Base-by-base conservation (phyloP, 805 yeast genomes). In the Cyberlindnera misumaiensis region DNA sequence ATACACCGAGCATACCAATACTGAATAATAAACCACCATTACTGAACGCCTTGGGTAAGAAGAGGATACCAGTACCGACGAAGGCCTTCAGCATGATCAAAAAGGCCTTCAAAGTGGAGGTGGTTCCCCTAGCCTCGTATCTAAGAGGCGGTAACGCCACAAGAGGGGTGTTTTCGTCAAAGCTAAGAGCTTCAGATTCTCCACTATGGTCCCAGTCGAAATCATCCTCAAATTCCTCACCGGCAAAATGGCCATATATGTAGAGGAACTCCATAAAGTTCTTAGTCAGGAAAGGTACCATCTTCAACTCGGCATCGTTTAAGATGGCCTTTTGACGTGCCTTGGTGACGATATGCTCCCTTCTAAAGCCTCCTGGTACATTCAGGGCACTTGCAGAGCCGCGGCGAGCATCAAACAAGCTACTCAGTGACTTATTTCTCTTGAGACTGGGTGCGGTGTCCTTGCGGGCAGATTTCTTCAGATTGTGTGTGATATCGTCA, bases 181-280 rank as follows among this genome's bases (percentile, higher is more conserved):
- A 41, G 32, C 45, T 42, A 14, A 52, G 35, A 12, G 46, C 49
- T 11, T 47, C 48, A 15, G 47, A 42, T 10, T 44, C 52, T 15
- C 51, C 65, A 30, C 50, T 64, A 33, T 68, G 75, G 34, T 68
- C 77, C 18, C 53, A 55, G 63, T 66, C 49, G 38, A 65, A 73
- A 52, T 78, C 88, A 50, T 83, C 90, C 50, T 82, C 90, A 38
- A 83, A 68, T 29, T 79, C 75, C 59, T 83, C 93, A 55, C 94
- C 94, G 3, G 93, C 93, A 60, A 84, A 84, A 63, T 84, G 90
- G 6, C 94, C 94, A 58, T 84, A 84, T 7, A 84, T 69, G 45
- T 83, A 78, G 33, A 84, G 63, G 52, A 84, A 84, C 56, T 84
- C 93, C 48, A 83, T 66, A 46, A 84, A 84, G 57, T 83, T 84